Base-by-base conservation (phyloP, 1,284 basidiomycete species). In the Coniferiporia sulphurascens region DNA sequence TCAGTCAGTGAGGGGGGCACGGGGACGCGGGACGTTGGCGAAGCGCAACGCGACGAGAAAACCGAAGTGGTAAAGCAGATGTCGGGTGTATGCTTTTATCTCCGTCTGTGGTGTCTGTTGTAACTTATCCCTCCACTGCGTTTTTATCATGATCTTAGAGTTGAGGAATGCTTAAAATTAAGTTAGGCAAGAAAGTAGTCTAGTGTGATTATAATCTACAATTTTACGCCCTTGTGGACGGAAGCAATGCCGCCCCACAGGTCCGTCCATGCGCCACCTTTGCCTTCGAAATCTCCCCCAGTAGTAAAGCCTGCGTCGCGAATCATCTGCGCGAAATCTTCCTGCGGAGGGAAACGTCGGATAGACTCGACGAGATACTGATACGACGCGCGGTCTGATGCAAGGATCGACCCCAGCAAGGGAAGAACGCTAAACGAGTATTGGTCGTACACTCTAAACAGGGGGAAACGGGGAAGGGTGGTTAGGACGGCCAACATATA, bases 331-430 rank as follows among this genome's bases (percentile, higher is more conserved):
- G 95, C 90, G 74, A 99, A 99, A 55, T 93, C 87, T 22, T 85
- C 78, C 73, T 98, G 96, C 19, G 85, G 79, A 36, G 96, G 96
- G 80, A 99, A 99, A 65, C 85, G 85, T 59, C 95, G 91, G 68
- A 99, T 99, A 41, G 95, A 98, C 75, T 99, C 97, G 55, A 99
- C 93, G 48, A 99, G 83, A 73, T 99, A 99, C 73, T 97, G 93
- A 74, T 99, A 99, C 17, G 95, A 97, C 35, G 86, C 90, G 41
- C 95, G 84, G 73, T 99, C 96, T 3, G 92, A 92, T 7, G 95
- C 93, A n/a, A 99, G 80, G 67, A 99, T 89, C 55, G 95, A 95
- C 22, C 97, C 97, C 46, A 99, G 75, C 19, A 97, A 80, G 4
- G 97, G 97, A 68, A 99, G 95, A 61, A 98, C 83, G 4, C 91